Evolutionary conservation across 176 grass and related monocot genomes (phyloP).

Genomic region (Phoenix dactylifera): DNA sequence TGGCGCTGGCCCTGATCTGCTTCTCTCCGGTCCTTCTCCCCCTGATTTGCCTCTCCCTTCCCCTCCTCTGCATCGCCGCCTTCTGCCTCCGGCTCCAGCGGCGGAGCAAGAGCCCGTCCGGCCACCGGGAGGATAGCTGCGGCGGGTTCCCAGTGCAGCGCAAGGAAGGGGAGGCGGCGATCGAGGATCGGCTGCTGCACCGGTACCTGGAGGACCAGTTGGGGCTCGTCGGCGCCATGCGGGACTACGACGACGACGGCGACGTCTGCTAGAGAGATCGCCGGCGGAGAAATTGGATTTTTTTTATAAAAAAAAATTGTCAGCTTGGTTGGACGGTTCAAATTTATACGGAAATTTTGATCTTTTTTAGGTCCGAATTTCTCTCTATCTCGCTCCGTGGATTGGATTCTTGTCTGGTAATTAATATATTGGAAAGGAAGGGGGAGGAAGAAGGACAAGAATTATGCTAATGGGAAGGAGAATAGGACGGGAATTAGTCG

Average conservation of each 20-base stretch:
- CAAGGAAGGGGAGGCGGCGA: neutral
- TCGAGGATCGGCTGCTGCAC: slow-evolving; percentile 23
- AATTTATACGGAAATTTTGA: no score
- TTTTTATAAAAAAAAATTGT: no score
- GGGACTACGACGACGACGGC: neutral
- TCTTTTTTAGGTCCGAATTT: no score
- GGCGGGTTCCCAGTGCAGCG: neutral
- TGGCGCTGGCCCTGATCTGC: slow-evolving; percentile 6
- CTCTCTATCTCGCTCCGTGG: no score
- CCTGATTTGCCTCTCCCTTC: slow-evolving; percentile 1
- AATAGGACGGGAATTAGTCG: no score
- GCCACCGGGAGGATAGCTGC: neutral
- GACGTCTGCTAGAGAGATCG: no score
- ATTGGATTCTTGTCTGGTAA: no score
- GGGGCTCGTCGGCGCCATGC: slow-evolving; percentile 31
- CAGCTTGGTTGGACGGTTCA: no score
- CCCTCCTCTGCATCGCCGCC: slow-evolving; percentile 1
- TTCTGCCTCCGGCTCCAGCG: slow-evolving; percentile 6
- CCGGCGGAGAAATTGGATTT: no score
- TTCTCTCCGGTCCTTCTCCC: slow-evolving; percentile 44
- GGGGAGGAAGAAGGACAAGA: no score
- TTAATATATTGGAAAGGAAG: no score
- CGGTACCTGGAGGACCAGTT: slow-evolving; percentile 72
- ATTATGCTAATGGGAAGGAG: no score
- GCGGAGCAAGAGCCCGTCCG: neutral